Evolutionary conservation across 352 stramenopile genomes (phyloP).

Genomic region (Poterioochromonas sp.): DNA sequence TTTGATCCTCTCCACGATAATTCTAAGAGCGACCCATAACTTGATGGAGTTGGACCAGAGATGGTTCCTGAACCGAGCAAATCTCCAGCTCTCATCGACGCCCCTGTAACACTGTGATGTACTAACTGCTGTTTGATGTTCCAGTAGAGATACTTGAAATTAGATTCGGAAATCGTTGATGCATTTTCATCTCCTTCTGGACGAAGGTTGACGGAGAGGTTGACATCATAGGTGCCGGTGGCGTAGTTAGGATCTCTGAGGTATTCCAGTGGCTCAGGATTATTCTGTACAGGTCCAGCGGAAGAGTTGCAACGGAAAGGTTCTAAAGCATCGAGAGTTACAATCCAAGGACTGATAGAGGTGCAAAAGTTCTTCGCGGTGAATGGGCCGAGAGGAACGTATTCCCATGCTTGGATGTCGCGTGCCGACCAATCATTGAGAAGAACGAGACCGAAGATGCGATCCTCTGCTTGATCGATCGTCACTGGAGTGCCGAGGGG

Average conservation of each 20-base stretch:
- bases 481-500: conserved; percentile 69
- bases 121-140: conserved; percentile 91
- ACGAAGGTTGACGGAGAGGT: conserved; percentile 54
- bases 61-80: conserved; percentile 87
- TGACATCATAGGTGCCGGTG: conserved; percentile 70
- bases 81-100: conserved; percentile 86
- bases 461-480: conserved; percentile 75
- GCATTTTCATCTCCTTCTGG: not conserved
- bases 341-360: conserved; percentile 90
- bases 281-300: conserved; percentile 53
- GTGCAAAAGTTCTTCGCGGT: conserved; percentile 92
- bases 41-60: conserved; percentile 63
- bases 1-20: conserved; percentile 66
- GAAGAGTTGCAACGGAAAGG: conserved; percentile 79
- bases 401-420: conserved; percentile 83
- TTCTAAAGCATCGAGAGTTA: conserved; percentile 82
- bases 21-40: conserved; percentile 87
- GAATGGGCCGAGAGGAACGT: conserved; percentile 91
- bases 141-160: conserved; percentile 93
- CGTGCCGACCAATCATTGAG: conserved; percentile 95
- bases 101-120: conserved; percentile 92
- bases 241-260: conserved; percentile 79
- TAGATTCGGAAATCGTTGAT: conserved; percentile 70
- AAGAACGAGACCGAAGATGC: conserved; percentile 92
- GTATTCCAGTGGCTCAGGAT: conserved; percentile 83